A percentile compares a stretch with the other conserved stretches of the same genome.
Conservation (phyloP, 1,139 yeast genomes). For the Suhomyces bribrorum region DNA sequence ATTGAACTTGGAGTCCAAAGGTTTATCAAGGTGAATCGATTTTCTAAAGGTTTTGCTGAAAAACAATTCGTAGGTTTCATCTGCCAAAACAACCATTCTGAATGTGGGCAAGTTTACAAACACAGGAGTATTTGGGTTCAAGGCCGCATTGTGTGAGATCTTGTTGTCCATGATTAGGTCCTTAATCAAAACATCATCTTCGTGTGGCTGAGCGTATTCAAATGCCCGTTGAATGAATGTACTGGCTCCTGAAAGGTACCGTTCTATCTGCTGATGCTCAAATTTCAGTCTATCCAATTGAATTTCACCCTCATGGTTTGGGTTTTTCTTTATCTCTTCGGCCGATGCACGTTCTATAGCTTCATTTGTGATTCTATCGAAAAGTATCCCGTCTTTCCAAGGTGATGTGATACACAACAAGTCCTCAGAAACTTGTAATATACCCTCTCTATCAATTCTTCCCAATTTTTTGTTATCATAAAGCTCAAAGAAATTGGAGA, state of each 20-base stretch:
- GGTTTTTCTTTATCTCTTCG: slow-evolving; percentile 53
- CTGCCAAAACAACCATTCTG: slow-evolving; percentile 92
- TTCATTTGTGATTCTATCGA: slow-evolving; percentile 60
- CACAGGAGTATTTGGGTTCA: slow-evolving; percentile 78
- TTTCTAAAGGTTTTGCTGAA: slow-evolving; percentile 67
- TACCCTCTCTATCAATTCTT: slow-evolving; percentile 73
- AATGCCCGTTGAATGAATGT: slow-evolving; percentile 84
- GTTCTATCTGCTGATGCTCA: slow-evolving; percentile 69
- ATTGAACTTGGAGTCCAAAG: slow-evolving; percentile 46
- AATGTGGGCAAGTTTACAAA: slow-evolving; percentile 82
- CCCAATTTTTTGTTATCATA: slow-evolving; percentile 68
- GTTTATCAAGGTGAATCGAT: slow-evolving; percentile 68
- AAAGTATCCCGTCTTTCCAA: slow-evolving; percentile 67
- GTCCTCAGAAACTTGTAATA: slow-evolving; percentile 84
- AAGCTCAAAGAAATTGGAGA: slow-evolving; percentile 75
- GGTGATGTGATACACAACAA: slow-evolving; percentile 79
- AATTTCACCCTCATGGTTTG: slow-evolving; percentile 42
- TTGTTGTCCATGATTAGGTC: slow-evolving; percentile 41
- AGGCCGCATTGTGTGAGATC: slow-evolving; percentile 66
- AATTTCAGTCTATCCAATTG: slow-evolving; percentile 63
- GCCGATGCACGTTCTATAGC: slow-evolving; percentile 68
- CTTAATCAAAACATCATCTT: slow-evolving; percentile 43
- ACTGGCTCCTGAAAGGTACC: slow-evolving; percentile 86
- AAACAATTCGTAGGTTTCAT: slow-evolving; percentile 85
- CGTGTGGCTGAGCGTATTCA: slow-evolving; percentile 79